These are phyloP conservation scores for Plasmopara muralis DNA, from an alignment of 352 stramenopile genomes.

Conservation along the genomic window DNA sequence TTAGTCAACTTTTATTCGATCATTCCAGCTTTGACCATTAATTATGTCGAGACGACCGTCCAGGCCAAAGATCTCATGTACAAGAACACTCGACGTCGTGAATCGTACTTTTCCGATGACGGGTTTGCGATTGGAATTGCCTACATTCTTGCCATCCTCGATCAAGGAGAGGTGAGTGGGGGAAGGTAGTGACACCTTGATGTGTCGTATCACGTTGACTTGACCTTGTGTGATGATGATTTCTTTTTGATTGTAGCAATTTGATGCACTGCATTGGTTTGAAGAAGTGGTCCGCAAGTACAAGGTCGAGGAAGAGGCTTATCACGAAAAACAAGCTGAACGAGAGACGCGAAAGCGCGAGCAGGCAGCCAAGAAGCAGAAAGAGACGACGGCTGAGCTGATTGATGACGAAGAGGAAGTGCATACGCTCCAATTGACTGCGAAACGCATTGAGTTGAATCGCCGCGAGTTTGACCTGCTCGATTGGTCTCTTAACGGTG, in stretches of 20 bases:
- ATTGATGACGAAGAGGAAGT: constrained; percentile 86
- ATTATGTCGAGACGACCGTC: constrained; percentile 86
- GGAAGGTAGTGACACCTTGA: constrained; percentile 1
- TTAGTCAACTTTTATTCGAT: constrained; percentile 91
- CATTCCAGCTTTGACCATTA: constrained; percentile 82
- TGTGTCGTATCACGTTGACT: constrained; percentile 1
- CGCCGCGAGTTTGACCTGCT: constrained; percentile 86
- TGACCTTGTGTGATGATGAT: not conserved
- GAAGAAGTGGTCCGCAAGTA: constrained; percentile 86
- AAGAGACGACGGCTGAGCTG: constrained; percentile 76
- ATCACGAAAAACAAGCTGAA: constrained; percentile 79
- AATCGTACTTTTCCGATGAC: constrained; percentile 95
- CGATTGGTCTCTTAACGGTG: constrained; percentile 87
- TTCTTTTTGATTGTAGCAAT: constrained; percentile 36
- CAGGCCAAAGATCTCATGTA: constrained; percentile 94
- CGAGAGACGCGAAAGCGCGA: constrained; percentile 71
- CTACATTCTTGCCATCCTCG: constrained; percentile 89
- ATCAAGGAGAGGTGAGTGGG: constrained; percentile 68
- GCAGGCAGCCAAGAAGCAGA: constrained; percentile 70
- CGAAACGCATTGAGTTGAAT: constrained; percentile 82
- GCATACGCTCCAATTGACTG: constrained; percentile 81
- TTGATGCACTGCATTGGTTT: constrained; percentile 89
- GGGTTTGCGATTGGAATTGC: constrained; percentile 92
- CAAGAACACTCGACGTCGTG: constrained; percentile 88
- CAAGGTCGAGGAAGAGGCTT: constrained; percentile 70